Evolutionary conservation across 2,329 filamentous ascomycete genomes (phyloP).

Genomic region (Stachybotrys chlorohalonatus): DNA sequence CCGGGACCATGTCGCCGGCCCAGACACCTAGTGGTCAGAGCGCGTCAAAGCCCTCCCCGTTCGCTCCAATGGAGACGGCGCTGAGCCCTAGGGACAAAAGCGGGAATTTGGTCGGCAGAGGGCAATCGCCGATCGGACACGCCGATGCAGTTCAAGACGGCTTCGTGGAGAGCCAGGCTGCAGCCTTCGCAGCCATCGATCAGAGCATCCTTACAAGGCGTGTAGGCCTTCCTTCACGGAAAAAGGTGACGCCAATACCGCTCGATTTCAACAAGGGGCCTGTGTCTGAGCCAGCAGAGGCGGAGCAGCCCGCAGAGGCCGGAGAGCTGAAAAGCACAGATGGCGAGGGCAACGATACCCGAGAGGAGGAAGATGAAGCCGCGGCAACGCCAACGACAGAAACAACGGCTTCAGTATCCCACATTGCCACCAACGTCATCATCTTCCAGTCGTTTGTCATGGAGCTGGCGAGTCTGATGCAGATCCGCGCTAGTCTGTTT

Average conservation of each 20-base stretch:
- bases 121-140: neutral
- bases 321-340: slow-evolving; percentile 6
- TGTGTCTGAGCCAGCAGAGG: slow-evolving; percentile 6
- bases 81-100: neutral
- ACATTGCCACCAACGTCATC: slow-evolving; percentile 71
- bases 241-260: slow-evolving; percentile 35
- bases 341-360: slow-evolving; percentile 4
- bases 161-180: slow-evolving; percentile 39
- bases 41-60: neutral
- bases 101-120: neutral
- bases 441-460: slow-evolving; percentile 73
- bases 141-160: slow-evolving; percentile 24
- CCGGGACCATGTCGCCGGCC: slow-evolving; percentile 10
- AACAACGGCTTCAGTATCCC: slow-evolving; percentile 59
- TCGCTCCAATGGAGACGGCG: neutral
- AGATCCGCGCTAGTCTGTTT: slow-evolving; percentile 66
- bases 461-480: slow-evolving; percentile 65
- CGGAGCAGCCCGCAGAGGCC: slow-evolving; percentile 8
- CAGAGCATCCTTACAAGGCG: slow-evolving; percentile 50
- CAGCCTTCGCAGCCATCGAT: slow-evolving; percentile 55
- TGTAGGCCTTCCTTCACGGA: slow-evolving; percentile 36
- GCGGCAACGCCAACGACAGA: neutral
- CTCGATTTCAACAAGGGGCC: slow-evolving; percentile 31
- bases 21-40: neutral
- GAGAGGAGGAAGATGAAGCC: no score